phyloP scores from a whole-genome alignment of 805 yeast genomes.

The Kuraishia borneana region DNA sequence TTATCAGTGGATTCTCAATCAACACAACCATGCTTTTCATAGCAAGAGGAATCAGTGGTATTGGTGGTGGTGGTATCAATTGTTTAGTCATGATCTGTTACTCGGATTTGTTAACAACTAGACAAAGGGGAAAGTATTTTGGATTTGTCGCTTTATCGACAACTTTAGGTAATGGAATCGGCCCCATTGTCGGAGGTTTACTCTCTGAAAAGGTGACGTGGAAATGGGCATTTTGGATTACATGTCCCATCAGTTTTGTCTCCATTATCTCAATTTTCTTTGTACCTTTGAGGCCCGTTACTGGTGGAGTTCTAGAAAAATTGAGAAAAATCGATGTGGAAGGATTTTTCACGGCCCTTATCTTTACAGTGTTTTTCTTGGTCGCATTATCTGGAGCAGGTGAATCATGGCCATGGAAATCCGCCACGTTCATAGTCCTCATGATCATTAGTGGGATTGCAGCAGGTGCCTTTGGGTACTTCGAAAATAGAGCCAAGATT shows the following conservation, averaged over 20 bases:
- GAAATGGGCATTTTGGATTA: conserved; percentile 41
- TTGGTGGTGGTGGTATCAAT: conserved; percentile 42
- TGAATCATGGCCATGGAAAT: no score
- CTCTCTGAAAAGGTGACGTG: conserved; percentile 32
- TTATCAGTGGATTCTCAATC: conserved; percentile 39
- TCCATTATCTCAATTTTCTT: no score
- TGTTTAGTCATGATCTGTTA: conserved; percentile 41
- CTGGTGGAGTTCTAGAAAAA: conserved; percentile 20
- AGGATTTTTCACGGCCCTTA: no score
- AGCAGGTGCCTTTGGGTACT: no score
- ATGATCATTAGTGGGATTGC: no score
- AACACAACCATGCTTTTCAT: conserved; percentile 36
- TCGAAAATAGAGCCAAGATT: no score
- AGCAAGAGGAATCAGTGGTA: conserved; percentile 42
- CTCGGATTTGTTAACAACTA: conserved; percentile 38
- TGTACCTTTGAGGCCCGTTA: conserved; percentile 21
- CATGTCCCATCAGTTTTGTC: conserved; percentile 25
- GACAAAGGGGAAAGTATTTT: conserved; percentile 43
- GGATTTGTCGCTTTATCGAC: conserved; percentile 40
- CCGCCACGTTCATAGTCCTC: no score
- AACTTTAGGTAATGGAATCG: conserved; percentile 39
- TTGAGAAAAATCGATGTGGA: no score
- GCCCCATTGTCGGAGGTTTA: conserved; percentile 46
- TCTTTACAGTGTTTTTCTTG: no score
- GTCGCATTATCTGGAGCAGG: no score